These are phyloP conservation scores for Fraxinus cuspidata DNA, from an alignment of 257 asterid genomes.

Conservation along the genomic window DNA sequence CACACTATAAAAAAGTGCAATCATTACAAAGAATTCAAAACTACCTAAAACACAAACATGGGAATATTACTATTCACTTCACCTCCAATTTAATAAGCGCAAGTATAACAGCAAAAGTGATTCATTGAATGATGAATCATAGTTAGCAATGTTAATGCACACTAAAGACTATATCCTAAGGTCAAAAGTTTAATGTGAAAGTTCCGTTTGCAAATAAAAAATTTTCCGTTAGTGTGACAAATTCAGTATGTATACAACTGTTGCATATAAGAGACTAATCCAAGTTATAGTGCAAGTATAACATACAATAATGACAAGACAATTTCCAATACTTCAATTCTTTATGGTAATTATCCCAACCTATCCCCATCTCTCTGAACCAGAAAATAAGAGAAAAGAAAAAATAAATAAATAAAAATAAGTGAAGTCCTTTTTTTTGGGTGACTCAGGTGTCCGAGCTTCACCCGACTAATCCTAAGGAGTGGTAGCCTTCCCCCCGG, in stretches of 20 bases:
- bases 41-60: not conserved
- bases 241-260: too few species aligned
- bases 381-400: too few species aligned
- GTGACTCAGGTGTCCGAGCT: too few species aligned
- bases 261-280: not conserved
- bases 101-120: not conserved
- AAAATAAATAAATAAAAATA: too few species aligned
- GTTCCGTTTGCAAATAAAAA: too few species aligned
- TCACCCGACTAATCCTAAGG: too few species aligned
- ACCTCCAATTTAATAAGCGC: not conserved
- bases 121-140: not conserved
- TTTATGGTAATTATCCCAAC: too few species aligned
- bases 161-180: not conserved
- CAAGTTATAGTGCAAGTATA: too few species aligned
- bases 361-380: too few species aligned
- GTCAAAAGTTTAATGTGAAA: not conserved
- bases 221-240: too few species aligned
- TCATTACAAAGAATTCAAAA: not conserved
- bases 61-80: not conserved
- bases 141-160: not conserved
- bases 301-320: not conserved
- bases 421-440: too few species aligned
- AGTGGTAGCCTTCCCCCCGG: too few species aligned
- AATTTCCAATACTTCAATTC: not conserved
- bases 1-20: conserved; percentile 48